Conservation (phyloP, 306 rosid genomes). For the Trifolium repens region DNA sequence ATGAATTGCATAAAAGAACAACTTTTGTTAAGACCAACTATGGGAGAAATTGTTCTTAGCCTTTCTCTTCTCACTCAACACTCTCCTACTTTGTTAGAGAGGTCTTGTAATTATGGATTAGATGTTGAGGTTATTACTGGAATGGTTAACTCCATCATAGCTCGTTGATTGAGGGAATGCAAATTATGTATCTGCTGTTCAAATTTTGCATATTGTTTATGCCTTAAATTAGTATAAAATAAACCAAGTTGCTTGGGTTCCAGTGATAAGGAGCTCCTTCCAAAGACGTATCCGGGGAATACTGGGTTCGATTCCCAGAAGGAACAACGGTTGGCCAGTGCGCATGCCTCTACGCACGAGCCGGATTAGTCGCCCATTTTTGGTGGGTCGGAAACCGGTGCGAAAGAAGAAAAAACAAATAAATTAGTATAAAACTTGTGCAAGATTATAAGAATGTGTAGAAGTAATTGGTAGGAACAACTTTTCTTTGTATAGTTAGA, state of each 20-base stretch:
- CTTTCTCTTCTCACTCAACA: conserved; percentile 54
- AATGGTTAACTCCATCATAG: background rate
- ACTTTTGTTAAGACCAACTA: conserved; percentile 54
- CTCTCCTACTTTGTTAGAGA: conserved; percentile 20
- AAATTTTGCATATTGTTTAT: background rate
- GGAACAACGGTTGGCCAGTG: no score
- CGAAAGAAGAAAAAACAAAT: no score
- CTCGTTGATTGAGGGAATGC: conserved; percentile 43
- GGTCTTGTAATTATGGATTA: conserved; percentile 21
- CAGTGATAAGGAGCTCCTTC: no score
- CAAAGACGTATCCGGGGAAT: no score
- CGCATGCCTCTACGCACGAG: no score
- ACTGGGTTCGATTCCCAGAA: no score
- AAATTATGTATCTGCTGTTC: background rate
- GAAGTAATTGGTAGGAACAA: background rate
- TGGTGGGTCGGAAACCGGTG: no score
- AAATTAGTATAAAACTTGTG: background rate
- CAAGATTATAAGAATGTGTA: background rate
- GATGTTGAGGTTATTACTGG: conserved; percentile 17
- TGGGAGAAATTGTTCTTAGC: conserved; percentile 58
- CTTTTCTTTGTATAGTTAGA: background rate
- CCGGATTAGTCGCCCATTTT: no score
- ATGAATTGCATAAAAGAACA: conserved; percentile 56
- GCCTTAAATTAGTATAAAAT: background rate
- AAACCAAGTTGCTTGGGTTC: no score